Percentiles rank a stretch among this genome's conserved stretches.
Conservation (phyloP, 2,329 filamentous ascomycete genomes). For the Penicillium sp. region DNA sequence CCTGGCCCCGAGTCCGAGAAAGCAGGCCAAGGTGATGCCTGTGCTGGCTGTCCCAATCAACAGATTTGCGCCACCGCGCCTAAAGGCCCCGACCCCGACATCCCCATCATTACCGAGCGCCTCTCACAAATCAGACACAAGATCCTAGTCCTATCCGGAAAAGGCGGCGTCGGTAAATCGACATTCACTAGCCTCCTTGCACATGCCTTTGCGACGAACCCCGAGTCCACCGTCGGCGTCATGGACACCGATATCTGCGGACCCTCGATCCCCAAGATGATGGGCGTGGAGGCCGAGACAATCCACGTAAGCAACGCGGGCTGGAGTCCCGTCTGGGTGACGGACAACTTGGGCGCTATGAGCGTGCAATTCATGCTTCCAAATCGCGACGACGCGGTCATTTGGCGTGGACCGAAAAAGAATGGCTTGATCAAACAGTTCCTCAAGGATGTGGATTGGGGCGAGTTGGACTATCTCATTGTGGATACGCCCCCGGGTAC, state of each 20-base stretch:
- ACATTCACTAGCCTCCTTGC: conserved; percentile 87
- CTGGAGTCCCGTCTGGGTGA: conserved; percentile 94
- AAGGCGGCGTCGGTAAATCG: conserved; percentile 94
- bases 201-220: conserved; percentile 82
- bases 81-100: conserved; percentile 93
- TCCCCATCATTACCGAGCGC: conserved; percentile 80
- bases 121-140: conserved; percentile 84
- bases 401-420: conserved; percentile 98
- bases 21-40: conserved; percentile 70
- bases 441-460: conserved; percentile 96
- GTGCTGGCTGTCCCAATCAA: conserved; percentile 94
- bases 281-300: conserved; percentile 90
- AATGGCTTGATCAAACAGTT: conserved; percentile 98
- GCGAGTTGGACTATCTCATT: conserved; percentile 85
- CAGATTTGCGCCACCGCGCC: conserved; percentile 89
- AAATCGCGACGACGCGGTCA: conserved; percentile 88
- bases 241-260: conserved; percentile 99
- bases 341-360: conserved; percentile 93
- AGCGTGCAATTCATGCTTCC: conserved; percentile 98
- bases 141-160: conserved; percentile 86
- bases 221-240: conserved; percentile 76
- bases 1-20: conserved; percentile 66
- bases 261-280: conserved; percentile 96
- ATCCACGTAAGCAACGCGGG: conserved; percentile 86
- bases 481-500: conserved; percentile 96